A percentile compares a stretch with the other conserved stretches of the same genome.
Evolutionary conservation across 2,329 filamentous ascomycete genomes (phyloP).

Genomic region (Claviceps humidiphila): DNA sequence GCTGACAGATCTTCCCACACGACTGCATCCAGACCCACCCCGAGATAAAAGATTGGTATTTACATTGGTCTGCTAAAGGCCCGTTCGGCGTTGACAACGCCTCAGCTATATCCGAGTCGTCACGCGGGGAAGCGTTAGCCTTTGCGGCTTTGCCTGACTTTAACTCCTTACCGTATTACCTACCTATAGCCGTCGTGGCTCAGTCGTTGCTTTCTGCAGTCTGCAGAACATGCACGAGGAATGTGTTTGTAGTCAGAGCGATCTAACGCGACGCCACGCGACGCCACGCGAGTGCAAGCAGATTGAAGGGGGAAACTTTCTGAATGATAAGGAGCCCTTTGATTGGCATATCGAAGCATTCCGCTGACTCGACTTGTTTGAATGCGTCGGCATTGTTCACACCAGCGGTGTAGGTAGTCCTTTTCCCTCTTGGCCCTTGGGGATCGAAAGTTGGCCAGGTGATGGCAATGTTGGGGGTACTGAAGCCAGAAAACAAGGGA

Average conservation of each 20-base stretch:
- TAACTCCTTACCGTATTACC: background rate
- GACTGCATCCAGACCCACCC: background rate
- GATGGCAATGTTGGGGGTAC: background rate
- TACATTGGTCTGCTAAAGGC: background rate
- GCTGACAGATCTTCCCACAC: constrained; percentile 1
- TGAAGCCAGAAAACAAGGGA: background rate
- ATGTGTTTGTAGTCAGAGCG: too few relatives aligned
- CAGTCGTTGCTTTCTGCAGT: too few relatives aligned
- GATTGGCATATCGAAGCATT: too few relatives aligned
- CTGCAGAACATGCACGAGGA: too few relatives aligned
- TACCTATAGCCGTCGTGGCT: too few relatives aligned
- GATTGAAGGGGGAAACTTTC: too few relatives aligned
- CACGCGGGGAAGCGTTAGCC: background rate
- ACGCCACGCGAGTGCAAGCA: too few relatives aligned
- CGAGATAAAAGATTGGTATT: background rate
- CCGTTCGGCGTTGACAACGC: background rate
- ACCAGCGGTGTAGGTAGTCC: background rate
- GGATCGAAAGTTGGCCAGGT: background rate
- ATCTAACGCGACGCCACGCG: too few relatives aligned
- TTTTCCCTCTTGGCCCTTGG: background rate
- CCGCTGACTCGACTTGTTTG: too few relatives aligned
- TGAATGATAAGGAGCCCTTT: too few relatives aligned
- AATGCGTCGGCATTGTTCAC: too few relatives aligned
- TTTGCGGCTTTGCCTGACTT: background rate
- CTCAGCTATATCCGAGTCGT: background rate